Evolutionary conservation across 805 yeast genomes (phyloP).

Genomic region (Hanseniaspora meyeri): DNA sequence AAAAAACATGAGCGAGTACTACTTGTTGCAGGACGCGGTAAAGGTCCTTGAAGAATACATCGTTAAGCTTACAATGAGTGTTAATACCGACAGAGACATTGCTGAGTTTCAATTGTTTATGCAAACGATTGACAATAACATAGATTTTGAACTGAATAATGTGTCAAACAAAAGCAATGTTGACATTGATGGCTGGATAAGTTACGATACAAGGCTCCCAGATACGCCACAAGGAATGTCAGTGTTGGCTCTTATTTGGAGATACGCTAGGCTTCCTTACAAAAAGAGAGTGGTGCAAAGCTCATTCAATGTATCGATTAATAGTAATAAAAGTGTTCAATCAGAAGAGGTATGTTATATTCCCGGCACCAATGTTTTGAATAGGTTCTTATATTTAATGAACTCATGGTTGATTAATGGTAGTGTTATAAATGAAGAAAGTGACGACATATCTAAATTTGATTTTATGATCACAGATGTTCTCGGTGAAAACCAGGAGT

Average conservation of each 20-base stretch:
- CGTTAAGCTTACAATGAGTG: background rate
- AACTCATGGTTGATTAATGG: conserved; percentile 8
- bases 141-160: background rate
- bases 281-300: background rate
- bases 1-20: conserved; percentile 1
- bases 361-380: background rate
- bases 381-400: conserved; percentile 2
- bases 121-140: conserved; percentile 9
- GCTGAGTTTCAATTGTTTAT: conserved; percentile 12
- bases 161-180: background rate
- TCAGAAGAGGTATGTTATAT: background rate
- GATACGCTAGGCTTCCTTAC: conserved; percentile 7
- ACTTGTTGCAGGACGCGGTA: background rate
- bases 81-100: conserved; percentile 2
- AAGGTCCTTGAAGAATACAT: conserved; percentile 9
- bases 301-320: background rate
- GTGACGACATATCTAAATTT: conserved; percentile 6
- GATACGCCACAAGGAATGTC: conserved; percentile 12
- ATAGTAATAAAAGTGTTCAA: background rate
- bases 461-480: conserved; percentile 12
- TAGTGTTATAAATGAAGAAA: background rate
- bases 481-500: background rate
- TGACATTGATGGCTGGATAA: conserved; percentile 10
- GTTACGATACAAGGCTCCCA: conserved; percentile 11
- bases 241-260: conserved; percentile 5